A percentile compares a stretch with the other conserved stretches of the same genome.
phyloP scores from a whole-genome alignment of 768 basidiomycete species.

The Lactifluus subvellereus region DNA sequence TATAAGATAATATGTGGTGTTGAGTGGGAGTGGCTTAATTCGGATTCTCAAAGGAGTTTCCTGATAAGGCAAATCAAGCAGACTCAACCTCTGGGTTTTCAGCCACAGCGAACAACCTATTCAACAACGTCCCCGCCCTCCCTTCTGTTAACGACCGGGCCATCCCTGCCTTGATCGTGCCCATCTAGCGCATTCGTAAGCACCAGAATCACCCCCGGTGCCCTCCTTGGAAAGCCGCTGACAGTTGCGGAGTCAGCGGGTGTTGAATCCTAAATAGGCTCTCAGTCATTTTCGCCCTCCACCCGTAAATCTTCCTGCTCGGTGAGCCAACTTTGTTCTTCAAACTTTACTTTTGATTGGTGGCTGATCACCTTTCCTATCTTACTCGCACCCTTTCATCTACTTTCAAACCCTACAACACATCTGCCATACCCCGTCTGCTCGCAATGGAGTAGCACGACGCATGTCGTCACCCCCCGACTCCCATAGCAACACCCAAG shows the following conservation, averaged over 20 bases:
- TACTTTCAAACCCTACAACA: not conserved
- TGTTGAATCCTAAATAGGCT: constrained; percentile 28
- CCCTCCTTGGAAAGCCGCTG: not conserved
- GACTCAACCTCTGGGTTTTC: constrained; percentile 15
- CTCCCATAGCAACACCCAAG: constrained; percentile 15
- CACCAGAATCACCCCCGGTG: constrained; percentile 1
- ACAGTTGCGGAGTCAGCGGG: constrained; percentile 25
- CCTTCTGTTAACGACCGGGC: not conserved
- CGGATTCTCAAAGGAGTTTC: constrained; percentile 10
- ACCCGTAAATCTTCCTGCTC: constrained; percentile 28
- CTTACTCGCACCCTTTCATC: constrained; percentile 7
- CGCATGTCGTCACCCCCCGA: constrained; percentile 25
- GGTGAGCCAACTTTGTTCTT: constrained; percentile 28
- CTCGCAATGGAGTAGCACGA: constrained; percentile 8
- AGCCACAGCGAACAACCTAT: constrained; percentile 21
- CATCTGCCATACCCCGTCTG: not conserved
- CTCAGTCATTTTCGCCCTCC: constrained; percentile 26
- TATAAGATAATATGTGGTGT: not conserved
- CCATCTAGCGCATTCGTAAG: not conserved
- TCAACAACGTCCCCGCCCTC: constrained; percentile 8
- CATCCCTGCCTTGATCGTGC: constrained; percentile 14
- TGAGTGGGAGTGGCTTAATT: not conserved
- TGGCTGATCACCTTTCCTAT: constrained; percentile 22
- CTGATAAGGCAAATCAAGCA: constrained; percentile 14
- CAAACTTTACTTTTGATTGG: constrained; percentile 26